These are phyloP conservation scores for Amanita muscaria DNA, from an alignment of 768 basidiomycete species.

Conservation along the genomic window DNA sequence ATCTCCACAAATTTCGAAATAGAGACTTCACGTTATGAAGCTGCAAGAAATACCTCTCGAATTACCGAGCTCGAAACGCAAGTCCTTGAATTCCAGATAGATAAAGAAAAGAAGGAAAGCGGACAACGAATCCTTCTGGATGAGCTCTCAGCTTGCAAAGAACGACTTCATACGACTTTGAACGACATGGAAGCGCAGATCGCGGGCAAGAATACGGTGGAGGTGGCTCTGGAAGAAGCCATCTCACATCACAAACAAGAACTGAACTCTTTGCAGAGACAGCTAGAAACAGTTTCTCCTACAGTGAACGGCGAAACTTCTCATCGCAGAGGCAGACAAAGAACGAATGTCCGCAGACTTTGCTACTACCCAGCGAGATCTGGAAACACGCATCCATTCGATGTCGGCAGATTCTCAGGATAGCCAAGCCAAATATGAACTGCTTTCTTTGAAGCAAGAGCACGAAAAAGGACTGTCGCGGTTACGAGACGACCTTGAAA, in stretches of 20 bases:
- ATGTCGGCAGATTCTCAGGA: constrained; percentile 16
- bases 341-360: constrained; percentile 24
- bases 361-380: constrained; percentile 20
- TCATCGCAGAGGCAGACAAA: constrained; percentile 14
- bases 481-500: constrained; percentile 15
- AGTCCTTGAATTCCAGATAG: constrained; percentile 15
- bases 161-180: constrained; percentile 20
- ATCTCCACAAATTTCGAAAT: background rate
- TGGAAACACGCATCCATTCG: constrained; percentile 17
- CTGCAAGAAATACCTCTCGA: background rate
- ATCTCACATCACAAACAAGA: constrained; percentile 29
- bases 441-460: constrained; percentile 11
- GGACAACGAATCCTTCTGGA: constrained; percentile 19
- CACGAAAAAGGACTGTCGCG: constrained; percentile 14
- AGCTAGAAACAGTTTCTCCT: constrained; percentile 19
- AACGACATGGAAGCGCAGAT: constrained; percentile 19
- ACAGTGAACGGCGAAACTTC: background rate
- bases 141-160: constrained; percentile 20
- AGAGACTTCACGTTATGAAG: background rate
- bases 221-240: constrained; percentile 22
- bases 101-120: background rate
- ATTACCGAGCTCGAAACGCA: constrained; percentile 14
- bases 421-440: constrained; percentile 15
- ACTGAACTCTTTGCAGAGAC: constrained; percentile 26
- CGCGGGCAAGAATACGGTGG: constrained; percentile 15